These are phyloP conservation scores for Pichia membranifaciens DNA, from an alignment of 805 yeast species.

Conservation along the genomic window DNA sequence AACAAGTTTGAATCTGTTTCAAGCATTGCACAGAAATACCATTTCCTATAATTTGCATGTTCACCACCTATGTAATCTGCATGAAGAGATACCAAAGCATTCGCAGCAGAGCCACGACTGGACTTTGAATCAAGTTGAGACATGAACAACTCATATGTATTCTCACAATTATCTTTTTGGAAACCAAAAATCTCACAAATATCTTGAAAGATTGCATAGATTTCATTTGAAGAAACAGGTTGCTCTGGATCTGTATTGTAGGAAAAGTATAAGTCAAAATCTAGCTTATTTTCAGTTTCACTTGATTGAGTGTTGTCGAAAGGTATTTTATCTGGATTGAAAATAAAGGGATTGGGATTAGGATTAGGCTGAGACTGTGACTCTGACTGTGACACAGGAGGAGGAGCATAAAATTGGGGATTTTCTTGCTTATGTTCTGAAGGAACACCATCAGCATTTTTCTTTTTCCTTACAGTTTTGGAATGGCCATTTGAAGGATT, in stretches of 20 bases:
- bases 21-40: constrained; percentile 86
- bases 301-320: not conserved
- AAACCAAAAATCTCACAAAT: constrained; percentile 71
- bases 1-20: constrained; percentile 62
- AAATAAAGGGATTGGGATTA: not conserved
- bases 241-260: constrained; percentile 59
- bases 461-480: not conserved
- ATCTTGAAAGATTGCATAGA: constrained; percentile 53
- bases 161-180: constrained; percentile 69
- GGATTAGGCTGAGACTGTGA: too few species aligned
- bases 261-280: constrained; percentile 44
- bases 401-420: too few species aligned
- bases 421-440: too few species aligned
- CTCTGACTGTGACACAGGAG: too few species aligned
- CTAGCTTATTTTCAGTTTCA: constrained; percentile 11
- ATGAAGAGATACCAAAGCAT: constrained; percentile 72
- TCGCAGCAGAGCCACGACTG: constrained; percentile 64
- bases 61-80: constrained; percentile 92
- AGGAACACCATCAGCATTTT: too few species aligned
- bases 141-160: constrained; percentile 80
- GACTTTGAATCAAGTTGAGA: constrained; percentile 80
- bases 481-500: too few species aligned
- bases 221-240: constrained; percentile 65
- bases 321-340: not conserved
- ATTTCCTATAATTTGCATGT: constrained; percentile 76